Base-by-base conservation (phyloP, 2,329 filamentous ascomycete genomes). In the Colletotrichum noveboracense region DNA sequence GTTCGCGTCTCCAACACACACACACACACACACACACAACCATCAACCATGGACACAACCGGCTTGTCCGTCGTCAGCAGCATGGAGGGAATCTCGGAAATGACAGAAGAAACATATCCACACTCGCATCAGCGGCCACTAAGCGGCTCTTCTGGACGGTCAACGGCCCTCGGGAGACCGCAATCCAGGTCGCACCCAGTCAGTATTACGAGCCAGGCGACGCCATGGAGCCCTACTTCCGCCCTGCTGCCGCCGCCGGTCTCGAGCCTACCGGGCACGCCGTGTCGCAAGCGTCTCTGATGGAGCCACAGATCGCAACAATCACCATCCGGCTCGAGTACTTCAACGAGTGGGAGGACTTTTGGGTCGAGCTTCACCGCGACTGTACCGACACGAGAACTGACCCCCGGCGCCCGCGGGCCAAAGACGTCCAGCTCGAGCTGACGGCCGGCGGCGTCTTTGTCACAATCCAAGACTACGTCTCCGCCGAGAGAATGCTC, bases 381-480 rank as follows among this genome's bases (percentile, higher is more conserved):
- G 10, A 69, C 36, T 56, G 28, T 16, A n/a, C 26, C n/a, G 61
- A 75, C 34, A 61, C 26, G 1, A 28, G 12, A 14, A 70, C 3
- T 16, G 32, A 75, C n/a, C 30, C 67, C 28, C 24, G 13, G 24
- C 72, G 60, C n/a, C 72, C 72, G 28, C 67, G 61, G 14, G 14
- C 61, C 7, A 21, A 74, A n/a, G 34, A 76, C 30, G 21, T 64
- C 3, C 71, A 74, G 7, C 75, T 78, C 28, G 77, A 77, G 52
- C 65, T 71, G 36, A 70, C 61, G 6, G n/a, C 73, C 24, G 26
- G 18, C 48, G 16, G n/a, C n/a, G 77, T 67, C 38, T 78, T 78
- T 55, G 61, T 80, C 26, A 79, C 79, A 10, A 21, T 80, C 6
- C 78, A 79, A 65, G 79, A 80, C 16, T 80, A 78, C 69, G 43